phyloP scores from a whole-genome alignment of 257 asterid species.

The Nicotiana undulata region DNA sequence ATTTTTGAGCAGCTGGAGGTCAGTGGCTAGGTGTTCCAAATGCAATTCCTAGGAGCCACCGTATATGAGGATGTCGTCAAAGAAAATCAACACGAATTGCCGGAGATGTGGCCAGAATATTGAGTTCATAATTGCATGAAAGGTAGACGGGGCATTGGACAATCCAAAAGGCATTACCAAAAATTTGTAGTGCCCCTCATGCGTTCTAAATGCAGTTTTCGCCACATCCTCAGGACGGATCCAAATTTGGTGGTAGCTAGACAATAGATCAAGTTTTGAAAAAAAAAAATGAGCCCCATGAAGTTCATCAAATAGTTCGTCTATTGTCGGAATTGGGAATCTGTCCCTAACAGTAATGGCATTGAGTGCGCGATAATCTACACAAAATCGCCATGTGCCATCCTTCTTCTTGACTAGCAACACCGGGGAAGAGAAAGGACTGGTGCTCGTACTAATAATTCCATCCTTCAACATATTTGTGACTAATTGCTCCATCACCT shows the following conservation, averaged over 20 bases:
- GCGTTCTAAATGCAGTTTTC: background rate
- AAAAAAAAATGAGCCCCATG: background rate
- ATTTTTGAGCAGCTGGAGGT: background rate
- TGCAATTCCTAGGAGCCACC: background rate
- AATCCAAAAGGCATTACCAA: background rate
- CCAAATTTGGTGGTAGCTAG: background rate
- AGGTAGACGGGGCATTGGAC: background rate
- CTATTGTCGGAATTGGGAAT: background rate
- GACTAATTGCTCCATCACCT: too few species aligned
- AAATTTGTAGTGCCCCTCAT: background rate
- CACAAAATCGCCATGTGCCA: too few species aligned
- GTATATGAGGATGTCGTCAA: slow-evolving; percentile 7
- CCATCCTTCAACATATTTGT: too few species aligned
- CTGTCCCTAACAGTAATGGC: background rate
- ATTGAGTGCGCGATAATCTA: background rate
- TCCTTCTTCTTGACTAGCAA: too few species aligned
- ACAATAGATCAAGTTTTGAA: background rate
- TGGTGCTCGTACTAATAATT: too few species aligned
- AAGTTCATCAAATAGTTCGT: background rate
- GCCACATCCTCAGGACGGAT: background rate
- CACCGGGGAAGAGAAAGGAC: too few species aligned
- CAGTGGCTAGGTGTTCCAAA: background rate
- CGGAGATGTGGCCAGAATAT: background rate
- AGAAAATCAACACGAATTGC: background rate
- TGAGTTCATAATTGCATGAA: background rate